Conservation (phyloP, 495 filamentous ascomycete genomes). For the Penicillium pancosmium region DNA sequence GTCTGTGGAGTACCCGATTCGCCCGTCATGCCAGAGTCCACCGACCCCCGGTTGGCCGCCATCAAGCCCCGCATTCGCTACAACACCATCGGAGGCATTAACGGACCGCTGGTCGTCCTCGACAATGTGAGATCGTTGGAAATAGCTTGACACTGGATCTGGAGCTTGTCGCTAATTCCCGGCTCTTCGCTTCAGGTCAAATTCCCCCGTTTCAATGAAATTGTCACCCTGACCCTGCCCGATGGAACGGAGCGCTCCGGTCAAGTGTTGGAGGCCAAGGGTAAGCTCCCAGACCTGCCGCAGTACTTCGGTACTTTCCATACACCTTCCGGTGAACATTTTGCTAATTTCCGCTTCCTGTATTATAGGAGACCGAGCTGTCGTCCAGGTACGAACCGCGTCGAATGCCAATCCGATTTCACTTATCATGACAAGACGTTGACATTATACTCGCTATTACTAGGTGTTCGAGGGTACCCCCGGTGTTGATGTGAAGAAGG, state of each 20-base stretch:
- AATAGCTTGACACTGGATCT: constrained; percentile 1
- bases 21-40: constrained; percentile 58
- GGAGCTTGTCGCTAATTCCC: constrained; percentile 14
- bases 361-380: constrained; percentile 75
- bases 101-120: constrained; percentile 94
- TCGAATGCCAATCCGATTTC: constrained; percentile 5
- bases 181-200: constrained; percentile 67
- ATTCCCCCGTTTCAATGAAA: constrained; percentile 96
- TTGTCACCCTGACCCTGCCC: constrained; percentile 91
- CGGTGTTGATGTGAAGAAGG: constrained; percentile 98
- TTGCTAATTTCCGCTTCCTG: constrained; percentile 16
- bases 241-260: constrained; percentile 93
- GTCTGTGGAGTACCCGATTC: constrained; percentile 28
- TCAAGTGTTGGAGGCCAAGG: constrained; percentile 96
- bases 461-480: constrained; percentile 98
- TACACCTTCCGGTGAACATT: neutral
- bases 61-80: constrained; percentile 88
- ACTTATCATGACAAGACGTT: constrained; percentile 21
- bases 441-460: constrained; percentile 22
- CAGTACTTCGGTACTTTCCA: neutral
- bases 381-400: constrained; percentile 72
- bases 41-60: constrained; percentile 79
- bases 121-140: constrained; percentile 71
- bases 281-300: constrained; percentile 47
- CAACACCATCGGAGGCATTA: constrained; percentile 98